Evolutionary conservation across 805 yeast species (phyloP).

Genomic region (Priceomyces castillae): DNA sequence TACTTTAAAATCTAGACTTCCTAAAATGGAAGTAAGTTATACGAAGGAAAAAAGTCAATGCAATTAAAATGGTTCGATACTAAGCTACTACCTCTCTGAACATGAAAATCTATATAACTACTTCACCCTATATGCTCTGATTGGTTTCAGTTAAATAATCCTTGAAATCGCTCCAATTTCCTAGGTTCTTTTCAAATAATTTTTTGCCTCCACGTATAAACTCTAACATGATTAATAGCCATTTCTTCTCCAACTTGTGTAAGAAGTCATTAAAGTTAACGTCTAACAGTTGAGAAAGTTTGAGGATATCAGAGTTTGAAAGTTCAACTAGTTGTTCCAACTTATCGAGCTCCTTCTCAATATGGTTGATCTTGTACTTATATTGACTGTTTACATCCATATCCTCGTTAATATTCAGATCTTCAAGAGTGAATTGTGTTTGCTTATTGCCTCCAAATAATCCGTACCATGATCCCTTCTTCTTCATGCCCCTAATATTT

Average conservation of each 20-base stretch:
- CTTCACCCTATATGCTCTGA: not conserved
- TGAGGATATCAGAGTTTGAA: conserved; percentile 41
- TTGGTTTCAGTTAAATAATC: conserved; percentile 7
- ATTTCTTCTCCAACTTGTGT: conserved; percentile 38
- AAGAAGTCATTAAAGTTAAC: conserved; percentile 37
- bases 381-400: conserved; percentile 15
- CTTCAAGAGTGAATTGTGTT: conserved; percentile 5
- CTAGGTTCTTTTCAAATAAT: conserved; percentile 29
- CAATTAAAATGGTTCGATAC: not conserved
- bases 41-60: not conserved
- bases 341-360: conserved; percentile 42
- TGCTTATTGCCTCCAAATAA: conserved; percentile 39
- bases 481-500: conserved; percentile 13
- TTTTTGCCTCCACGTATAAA: conserved; percentile 34
- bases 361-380: conserved; percentile 30
- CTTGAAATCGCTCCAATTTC: conserved; percentile 35
- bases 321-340: conserved; percentile 48
- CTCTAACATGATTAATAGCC: conserved; percentile 37
- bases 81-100: not conserved
- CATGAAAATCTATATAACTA: not conserved
- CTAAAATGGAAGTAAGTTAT: not conserved
- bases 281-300: conserved; percentile 43
- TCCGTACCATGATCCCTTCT: conserved; percentile 42
- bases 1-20: conserved; percentile 1
- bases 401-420: conserved; percentile 1